Base-by-base conservation (phyloP, 2,329 filamentous ascomycete species). In the Clarireedia monteithiana region DNA sequence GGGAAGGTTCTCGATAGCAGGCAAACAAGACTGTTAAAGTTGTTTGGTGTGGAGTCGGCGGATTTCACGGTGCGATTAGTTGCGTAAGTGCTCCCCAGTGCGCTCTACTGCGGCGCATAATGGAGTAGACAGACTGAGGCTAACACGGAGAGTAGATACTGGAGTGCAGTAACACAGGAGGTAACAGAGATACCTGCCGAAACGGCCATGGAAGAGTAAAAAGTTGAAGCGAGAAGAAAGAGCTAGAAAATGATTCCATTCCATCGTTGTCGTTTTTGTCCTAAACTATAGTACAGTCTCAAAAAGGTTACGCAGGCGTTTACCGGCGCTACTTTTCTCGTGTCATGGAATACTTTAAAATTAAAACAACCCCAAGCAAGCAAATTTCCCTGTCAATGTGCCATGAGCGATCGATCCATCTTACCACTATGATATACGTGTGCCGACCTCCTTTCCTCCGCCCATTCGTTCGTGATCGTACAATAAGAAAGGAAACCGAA, bases 11-110 rank as follows among this genome's bases (percentile, higher is more conserved):
- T 99, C 63, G 91, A 96, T 73, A 91, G 88, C 63, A 82, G 92
- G 66, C 94, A 99, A 79, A 96, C 94, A 56, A 86, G 91, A 62
- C 75, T 99, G 68, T 73, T 99, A 72, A 97, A 97, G 82, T 79
- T 96, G 67, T 97, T 99, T 74, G 87, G 90, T 53, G 83, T 96
- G 56, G 89, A 88, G 60, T 83, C 94, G 73, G 89, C 90, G 57
- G 91, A 97, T 75, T 99, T 99, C 76, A 85, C 80, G 71, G 84
- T 99, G 57, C 80, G 84, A 67, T 75, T 95, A 62, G 75, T 88
- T 71, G 91, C 91, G 68, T 86, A 79, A 71, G 79, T 60, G 20
- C 50, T n/a, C n/a, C 34, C 34, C 40, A 17, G 7, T 20, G 36
- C 26, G 4, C n/a, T 24, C n/a, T 36, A 5, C n/a, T 36, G 10